Evolutionary conservation across 345 rosid genomes (phyloP), one percentile per base, ranked within the genome.

Genomic region (Salix dunnii): DNA sequence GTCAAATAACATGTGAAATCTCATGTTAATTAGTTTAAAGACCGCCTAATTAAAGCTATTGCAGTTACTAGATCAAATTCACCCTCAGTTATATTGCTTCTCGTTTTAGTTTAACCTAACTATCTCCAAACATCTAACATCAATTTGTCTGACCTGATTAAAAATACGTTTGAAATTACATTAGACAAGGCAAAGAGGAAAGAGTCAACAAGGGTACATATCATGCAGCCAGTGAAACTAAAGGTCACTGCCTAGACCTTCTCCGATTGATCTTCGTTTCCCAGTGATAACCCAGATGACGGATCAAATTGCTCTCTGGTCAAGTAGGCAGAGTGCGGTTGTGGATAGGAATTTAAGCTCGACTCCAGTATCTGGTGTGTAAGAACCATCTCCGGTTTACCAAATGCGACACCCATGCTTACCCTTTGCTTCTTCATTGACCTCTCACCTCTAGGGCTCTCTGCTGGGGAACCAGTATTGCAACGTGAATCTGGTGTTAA

Each of bases 401-500:
- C 55, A 82, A 62, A 82, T 30, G 88, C 62, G 73, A 80, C 80
- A 68, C 80, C 85, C 72, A 81, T 71, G 75, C 70, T 70, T 67
- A 91, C 75, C 53, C 92, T 80, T 77, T 86, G 98, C 88, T 86
- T 96, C 92, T 96, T 96, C 38, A 72, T 76, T 46, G 88, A 79
- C 74, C 93, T 88, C 81, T 91, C 92, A 1, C 84, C 86, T 76
- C 82, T 86, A 30, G 88, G 90, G 84, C 93, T 87, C 72, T 86
- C 89, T 27, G 69, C 79, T 20, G 92, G 92, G 60, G 94, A 88
- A 62, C 88, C 88, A 60, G 70, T 74, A 76, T 86, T 85, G 83
- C 92, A 86, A 62, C 86, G 92, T 0, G 98, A 93, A 86, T 96
- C 97, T 12, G 98, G 99, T 51, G 99, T 96, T 75, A 80, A 79